Base-by-base conservation (phyloP, 2,329 filamentous ascomycete genomes). In the Chaetomium olivaceum region DNA sequence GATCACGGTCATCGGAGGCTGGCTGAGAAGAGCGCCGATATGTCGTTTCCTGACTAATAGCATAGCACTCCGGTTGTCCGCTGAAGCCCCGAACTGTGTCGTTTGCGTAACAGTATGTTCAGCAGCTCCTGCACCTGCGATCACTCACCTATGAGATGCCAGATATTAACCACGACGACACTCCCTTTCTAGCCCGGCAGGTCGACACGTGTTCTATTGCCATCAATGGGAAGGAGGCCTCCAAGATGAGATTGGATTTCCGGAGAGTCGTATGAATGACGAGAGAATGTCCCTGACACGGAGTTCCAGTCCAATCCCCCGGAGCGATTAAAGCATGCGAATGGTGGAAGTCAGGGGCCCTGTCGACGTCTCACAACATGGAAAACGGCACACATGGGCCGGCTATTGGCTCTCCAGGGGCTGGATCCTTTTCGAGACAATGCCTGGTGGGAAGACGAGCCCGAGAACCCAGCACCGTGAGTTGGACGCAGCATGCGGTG, bases 391-490 rank as follows among this genome's bases (percentile, higher is more conserved):
- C 62, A 64, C 62, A 64, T 64, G 62, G 36, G 55, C 19, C 9
- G 56, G 29, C 51, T 51, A 64, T 64, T 64, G 62, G 62, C 62
- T 64, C 50, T 61, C 57, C 57, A n/a, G 23, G 62, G 27, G 12
- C 23, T 27, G 46, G 21, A 5, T 46, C 46, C 8, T 61, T 21
- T 21, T 51, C n/a, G 8, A 59, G 21, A 16, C 25, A 25, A 46
- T 23, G 27, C 25, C 57, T 51, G 29, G 54, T 57, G 54, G 46
- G 4, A 25, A n/a, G n/a, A 27, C n/a, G 21, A 61, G 27, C 58
- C 48, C 58, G 57, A 21, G n/a, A 46, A 39, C 33, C 50, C 51
- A 43, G 36, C n/a, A 11, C 11, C 5, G 27, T 23, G 9, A 50
- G 50, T 36, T 46, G 39, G 31, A 21, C 29, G 56, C 25, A 33